These are phyloP conservation scores for Articulospora tetracladia DNA, from an alignment of 495 filamentous ascomycete genomes.

Conservation along the genomic window DNA sequence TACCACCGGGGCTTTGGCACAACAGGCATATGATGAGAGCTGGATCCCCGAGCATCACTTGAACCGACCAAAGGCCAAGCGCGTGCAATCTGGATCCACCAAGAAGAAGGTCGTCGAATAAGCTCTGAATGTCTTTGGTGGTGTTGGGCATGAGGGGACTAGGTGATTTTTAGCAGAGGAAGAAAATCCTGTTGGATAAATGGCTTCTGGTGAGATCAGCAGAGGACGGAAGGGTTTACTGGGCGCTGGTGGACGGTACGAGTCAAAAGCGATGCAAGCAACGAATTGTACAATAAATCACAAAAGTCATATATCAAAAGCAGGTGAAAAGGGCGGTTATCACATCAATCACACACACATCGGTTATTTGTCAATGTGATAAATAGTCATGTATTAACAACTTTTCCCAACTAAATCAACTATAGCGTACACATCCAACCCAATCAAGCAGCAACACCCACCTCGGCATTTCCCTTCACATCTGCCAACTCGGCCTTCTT, in stretches of 20 bases:
- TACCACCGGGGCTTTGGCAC: slow-evolving; percentile 42
- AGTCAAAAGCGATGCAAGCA: neutral
- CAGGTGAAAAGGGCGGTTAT: neutral
- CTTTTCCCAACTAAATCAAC: neutral
- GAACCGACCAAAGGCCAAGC: slow-evolving; percentile 76
- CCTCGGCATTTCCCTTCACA: neutral
- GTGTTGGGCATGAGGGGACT: neutral
- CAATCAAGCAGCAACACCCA: neutral
- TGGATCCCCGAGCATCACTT: slow-evolving; percentile 95
- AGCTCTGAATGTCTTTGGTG: neutral
- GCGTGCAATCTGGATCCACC: slow-evolving; percentile 68
- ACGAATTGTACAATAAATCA: neutral
- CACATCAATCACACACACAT: neutral
- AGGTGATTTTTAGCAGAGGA: neutral
- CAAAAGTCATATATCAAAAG: slow-evolving; percentile 6
- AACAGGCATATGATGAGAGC: slow-evolving; percentile 83
- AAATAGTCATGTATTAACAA: too few relatives aligned
- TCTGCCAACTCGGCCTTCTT: slow-evolving; percentile 25
- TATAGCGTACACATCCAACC: neutral
- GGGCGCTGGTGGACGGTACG: neutral
- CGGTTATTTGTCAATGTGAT: too few relatives aligned
- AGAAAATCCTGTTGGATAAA: neutral
- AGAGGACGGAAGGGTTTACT: neutral
- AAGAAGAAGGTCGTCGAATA: slow-evolving; percentile 40
- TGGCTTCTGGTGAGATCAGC: neutral